Evolutionary conservation across 139 green algal genomes (phyloP).

Genomic region (Tetraselmis striata): DNA sequence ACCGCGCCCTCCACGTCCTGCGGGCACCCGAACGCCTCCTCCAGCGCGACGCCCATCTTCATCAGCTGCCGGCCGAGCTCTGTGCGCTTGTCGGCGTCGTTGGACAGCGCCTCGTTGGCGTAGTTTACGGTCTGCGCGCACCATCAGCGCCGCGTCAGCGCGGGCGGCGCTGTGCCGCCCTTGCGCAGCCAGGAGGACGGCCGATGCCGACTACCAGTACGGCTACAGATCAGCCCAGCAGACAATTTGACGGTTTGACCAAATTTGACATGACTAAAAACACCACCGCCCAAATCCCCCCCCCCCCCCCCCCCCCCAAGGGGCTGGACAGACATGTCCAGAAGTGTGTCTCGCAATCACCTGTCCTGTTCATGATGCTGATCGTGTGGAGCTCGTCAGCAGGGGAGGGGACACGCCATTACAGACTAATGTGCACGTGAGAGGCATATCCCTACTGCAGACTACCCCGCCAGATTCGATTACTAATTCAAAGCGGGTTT

Average conservation of each 20-base stretch:
- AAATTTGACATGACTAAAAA: not conserved
- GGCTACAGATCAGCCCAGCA: too few relatives aligned
- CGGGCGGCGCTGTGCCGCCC: conserved; percentile 5
- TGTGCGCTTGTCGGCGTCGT: conserved; percentile 30
- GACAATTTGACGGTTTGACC: not conserved
- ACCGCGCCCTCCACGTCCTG: conserved; percentile 94
- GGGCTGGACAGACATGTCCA: too few relatives aligned
- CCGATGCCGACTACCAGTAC: not conserved
- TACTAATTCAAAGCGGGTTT: too few relatives aligned
- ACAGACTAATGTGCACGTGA: too few relatives aligned
- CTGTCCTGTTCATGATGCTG: too few relatives aligned
- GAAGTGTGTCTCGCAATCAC: too few relatives aligned
- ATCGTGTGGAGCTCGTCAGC: too few relatives aligned
- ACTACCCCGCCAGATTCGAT: too few relatives aligned
- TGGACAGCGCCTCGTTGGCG: conserved; percentile 60
- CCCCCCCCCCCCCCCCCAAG: too few relatives aligned
- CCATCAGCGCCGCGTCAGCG: conserved; percentile 19
- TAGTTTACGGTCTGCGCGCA: conserved; percentile 70
- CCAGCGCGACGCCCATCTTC: conserved; percentile 51
- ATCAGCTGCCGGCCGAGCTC: conserved; percentile 41
- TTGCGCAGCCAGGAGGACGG: not conserved
- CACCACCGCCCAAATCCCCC: too few relatives aligned
- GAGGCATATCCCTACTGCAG: too few relatives aligned
- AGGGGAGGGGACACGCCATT: too few relatives aligned
- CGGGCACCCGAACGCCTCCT: conserved; percentile 52